These are phyloP conservation scores for Cordyceps sp. DNA, from an alignment of 2,329 filamentous ascomycete species.

Conservation along the genomic window DNA sequence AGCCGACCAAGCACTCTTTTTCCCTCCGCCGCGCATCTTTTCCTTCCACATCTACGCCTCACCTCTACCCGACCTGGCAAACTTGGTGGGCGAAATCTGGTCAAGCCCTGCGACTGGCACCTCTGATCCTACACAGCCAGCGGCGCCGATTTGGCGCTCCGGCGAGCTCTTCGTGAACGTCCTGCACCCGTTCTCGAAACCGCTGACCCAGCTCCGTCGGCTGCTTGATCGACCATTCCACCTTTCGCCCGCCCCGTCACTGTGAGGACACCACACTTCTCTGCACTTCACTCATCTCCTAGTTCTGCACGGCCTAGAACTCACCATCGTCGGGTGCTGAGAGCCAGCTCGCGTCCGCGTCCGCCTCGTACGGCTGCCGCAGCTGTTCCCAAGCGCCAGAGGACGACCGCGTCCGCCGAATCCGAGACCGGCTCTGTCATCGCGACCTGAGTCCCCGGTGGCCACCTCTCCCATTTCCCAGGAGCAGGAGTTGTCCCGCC, in stretches of 20 bases:
- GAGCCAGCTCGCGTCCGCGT: too few species aligned
- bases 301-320: too few species aligned
- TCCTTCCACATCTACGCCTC: slow-evolving; percentile 3
- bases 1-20: slow-evolving; percentile 8
- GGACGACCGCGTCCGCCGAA: not conserved
- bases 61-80: too few species aligned
- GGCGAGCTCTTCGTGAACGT: slow-evolving; percentile 18
- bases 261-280: too few species aligned
- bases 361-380: too few species aligned
- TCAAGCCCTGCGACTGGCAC: too few species aligned
- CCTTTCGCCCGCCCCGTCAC: not conserved
- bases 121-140: not conserved
- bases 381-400: not conserved
- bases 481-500: slow-evolving; percentile 12
- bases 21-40: slow-evolving; percentile 10
- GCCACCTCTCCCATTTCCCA: not conserved
- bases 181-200: slow-evolving; percentile 23
- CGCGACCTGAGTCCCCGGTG: not conserved
- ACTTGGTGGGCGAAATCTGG: too few species aligned
- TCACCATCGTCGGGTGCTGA: too few species aligned
- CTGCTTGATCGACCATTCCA: not conserved
- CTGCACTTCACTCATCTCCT: too few species aligned
- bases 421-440: not conserved
- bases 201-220: slow-evolving; percentile 5
- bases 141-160: slow-evolving; percentile 3